phyloP scores from a whole-genome alignment of 257 asterid species.

The Ballota nigra region DNA sequence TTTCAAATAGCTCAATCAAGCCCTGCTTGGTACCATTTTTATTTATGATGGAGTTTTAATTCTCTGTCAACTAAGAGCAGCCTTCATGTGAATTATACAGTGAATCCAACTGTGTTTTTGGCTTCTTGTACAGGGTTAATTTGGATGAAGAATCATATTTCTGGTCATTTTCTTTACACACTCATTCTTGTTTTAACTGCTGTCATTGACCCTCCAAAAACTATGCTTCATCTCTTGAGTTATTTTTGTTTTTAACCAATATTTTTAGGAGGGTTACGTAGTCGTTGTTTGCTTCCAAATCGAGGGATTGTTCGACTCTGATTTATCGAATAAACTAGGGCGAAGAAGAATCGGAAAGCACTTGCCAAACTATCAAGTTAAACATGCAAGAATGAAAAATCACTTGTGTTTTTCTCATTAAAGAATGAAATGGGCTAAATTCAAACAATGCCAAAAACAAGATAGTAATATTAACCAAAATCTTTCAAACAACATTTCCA shows the following conservation, averaged over 20 bases:
- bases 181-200: conserved; percentile 28
- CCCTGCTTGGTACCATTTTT: conserved; percentile 39
- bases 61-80: conserved; percentile 66
- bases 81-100: conserved; percentile 86
- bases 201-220: conserved; percentile 40
- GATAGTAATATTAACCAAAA: not conserved
- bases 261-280: not conserved
- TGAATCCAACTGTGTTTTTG: conserved; percentile 89
- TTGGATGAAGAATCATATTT: conserved; percentile 24
- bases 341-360: too few relatives aligned
- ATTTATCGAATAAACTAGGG: not conserved
- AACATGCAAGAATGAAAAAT: not conserved
- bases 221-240: not conserved
- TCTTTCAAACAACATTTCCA: not conserved
- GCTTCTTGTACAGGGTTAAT: conserved; percentile 52
- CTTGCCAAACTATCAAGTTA: not conserved
- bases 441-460: not conserved
- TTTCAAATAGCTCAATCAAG: conserved; percentile 46
- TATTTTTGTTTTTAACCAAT: not conserved
- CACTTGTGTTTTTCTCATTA: not conserved
- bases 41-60: conserved; percentile 52
- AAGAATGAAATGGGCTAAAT: not conserved
- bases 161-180: conserved; percentile 24
- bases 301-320: not conserved
- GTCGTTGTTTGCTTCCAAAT: too few relatives aligned